These are phyloP conservation scores for Mercurialis annua DNA, from an alignment of 345 rosid genomes.

Conservation along the genomic window DNA sequence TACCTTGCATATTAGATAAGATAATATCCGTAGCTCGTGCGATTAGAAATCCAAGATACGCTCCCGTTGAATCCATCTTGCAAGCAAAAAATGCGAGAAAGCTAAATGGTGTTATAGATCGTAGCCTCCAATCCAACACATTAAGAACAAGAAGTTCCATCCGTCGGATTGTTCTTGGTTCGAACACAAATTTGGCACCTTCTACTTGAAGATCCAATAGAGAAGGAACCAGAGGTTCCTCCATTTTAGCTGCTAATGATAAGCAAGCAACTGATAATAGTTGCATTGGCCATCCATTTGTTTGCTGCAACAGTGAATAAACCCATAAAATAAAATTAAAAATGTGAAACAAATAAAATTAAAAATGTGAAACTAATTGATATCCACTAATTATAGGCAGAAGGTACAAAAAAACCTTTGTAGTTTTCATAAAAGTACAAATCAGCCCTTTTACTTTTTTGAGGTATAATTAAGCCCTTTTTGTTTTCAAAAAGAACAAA, in stretches of 20 bases:
- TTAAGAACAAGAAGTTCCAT: constrained; percentile 89
- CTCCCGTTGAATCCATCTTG: constrained; percentile 73
- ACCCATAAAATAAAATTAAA: background rate
- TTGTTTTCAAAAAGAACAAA: no score
- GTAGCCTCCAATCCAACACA: constrained; percentile 87
- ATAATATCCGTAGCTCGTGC: constrained; percentile 73
- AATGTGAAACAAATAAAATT: background rate
- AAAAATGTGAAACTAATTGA: no score
- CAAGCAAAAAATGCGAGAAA: constrained; percentile 83
- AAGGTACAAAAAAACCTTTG: no score
- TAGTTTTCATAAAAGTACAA: no score
- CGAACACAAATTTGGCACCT: constrained; percentile 70
- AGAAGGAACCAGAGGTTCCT: constrained; percentile 88
- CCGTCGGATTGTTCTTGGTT: constrained; percentile 74
- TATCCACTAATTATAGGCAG: no score
- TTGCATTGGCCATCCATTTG: constrained; percentile 84
- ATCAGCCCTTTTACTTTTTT: no score
- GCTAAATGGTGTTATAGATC: constrained; percentile 85
- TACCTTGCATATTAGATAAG: constrained; percentile 79
- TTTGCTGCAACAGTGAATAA: constrained; percentile 48
- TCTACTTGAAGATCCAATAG: constrained; percentile 84
- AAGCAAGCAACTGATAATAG: constrained; percentile 87
- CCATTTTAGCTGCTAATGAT: constrained; percentile 98
- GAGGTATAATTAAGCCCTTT: no score
- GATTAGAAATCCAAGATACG: constrained; percentile 50